Percentiles rank a stretch among this genome's conserved stretches.
phyloP scores from a whole-genome alignment of 2,329 filamentous ascomycete genomes.

The Fusarium anthophilum region DNA sequence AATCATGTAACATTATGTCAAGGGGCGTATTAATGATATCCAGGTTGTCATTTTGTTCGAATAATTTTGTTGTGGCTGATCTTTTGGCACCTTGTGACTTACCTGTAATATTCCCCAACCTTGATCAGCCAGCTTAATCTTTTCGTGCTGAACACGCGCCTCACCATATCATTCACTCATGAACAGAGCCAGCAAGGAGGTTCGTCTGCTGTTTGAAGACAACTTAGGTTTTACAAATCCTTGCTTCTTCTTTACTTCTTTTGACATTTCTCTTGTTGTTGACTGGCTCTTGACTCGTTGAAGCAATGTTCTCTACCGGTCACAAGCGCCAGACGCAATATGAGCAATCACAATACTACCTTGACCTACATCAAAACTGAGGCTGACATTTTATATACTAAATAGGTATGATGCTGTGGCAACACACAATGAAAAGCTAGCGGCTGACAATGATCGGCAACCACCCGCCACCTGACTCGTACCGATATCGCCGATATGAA shows the following conservation, averaged over 20 bases:
- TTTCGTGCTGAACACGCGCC: no score
- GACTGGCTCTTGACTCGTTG: neutral
- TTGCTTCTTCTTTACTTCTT: neutral
- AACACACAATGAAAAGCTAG: neutral
- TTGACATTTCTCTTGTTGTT: neutral
- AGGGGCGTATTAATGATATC: neutral
- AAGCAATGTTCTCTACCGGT: neutral
- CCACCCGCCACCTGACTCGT: constrained; percentile 1
- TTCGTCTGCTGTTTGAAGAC: neutral
- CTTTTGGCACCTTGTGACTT: no score
- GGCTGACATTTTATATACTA: neutral
- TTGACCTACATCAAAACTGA: neutral
- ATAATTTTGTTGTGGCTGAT: no score
- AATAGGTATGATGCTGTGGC: neutral
- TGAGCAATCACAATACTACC: neutral
- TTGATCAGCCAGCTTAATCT: no score
- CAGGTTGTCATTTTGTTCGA: neutral
- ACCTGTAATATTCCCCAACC: no score
- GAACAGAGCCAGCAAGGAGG: neutral
- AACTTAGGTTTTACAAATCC: neutral
- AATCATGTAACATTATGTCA: neutral
- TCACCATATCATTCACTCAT: neutral
- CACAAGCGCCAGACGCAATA: neutral
- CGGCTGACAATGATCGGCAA: neutral
- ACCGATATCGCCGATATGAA: no score